phyloP scores from a whole-genome alignment of 805 yeast species.

The Kazachstania viticola region DNA sequence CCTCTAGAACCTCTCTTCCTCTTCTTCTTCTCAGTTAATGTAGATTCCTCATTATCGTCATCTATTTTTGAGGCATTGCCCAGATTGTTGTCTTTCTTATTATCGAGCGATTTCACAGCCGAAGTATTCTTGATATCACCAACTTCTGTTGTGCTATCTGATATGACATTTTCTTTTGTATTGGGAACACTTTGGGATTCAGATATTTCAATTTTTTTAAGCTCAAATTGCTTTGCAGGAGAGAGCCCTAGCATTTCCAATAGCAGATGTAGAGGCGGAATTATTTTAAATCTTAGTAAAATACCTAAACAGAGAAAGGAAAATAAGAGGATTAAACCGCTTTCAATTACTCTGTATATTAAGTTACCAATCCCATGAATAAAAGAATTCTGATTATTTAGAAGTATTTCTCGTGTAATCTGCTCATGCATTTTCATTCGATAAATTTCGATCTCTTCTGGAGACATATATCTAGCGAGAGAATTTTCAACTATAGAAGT shows the following conservation, averaged over 20 bases:
- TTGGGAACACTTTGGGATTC: background rate
- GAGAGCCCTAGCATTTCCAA: conserved; percentile 26
- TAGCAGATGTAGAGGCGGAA: conserved; percentile 24
- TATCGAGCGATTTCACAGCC: background rate
- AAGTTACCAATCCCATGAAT: conserved; percentile 19
- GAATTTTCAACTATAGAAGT: conserved; percentile 1
- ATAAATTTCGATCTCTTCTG: conserved; percentile 16
- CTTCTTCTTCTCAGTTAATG: conserved; percentile 30
- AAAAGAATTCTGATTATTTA: conserved; percentile 8
- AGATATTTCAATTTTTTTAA: conserved; percentile 6
- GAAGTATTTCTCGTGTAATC: conserved; percentile 14
- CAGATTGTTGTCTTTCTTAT: conserved; percentile 3
- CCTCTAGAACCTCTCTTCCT: conserved; percentile 83
- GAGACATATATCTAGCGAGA: conserved; percentile 14
- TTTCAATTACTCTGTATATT: conserved; percentile 29
- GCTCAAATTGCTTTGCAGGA: conserved; percentile 1
- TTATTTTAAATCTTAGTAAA: conserved; percentile 21
- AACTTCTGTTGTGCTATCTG: background rate
- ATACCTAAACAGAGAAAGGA: conserved; percentile 21
- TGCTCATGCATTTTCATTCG: conserved; percentile 18
- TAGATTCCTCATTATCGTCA: background rate
- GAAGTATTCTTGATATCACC: background rate
- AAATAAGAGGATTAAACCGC: conserved; percentile 28
- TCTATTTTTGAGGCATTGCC: conserved; percentile 1
- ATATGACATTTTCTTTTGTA: conserved; percentile 1